Percentiles rank a stretch among this genome's conserved stretches.
Conservation (phyloP, 768 basidiomycete species). For the Suillus occidentalis region DNA sequence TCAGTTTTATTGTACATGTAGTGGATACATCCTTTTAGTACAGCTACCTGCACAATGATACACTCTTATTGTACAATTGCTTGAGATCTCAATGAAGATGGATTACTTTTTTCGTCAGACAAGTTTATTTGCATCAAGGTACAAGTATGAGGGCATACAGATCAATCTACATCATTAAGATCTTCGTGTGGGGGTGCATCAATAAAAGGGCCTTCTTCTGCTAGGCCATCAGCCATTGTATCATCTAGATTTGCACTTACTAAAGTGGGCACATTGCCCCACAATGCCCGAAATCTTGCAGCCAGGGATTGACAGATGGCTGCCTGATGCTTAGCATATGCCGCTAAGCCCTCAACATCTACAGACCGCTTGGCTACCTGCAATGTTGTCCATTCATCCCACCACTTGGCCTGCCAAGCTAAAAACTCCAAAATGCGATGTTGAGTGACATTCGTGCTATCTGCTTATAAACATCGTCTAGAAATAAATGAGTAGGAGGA, state of each 20-base stretch:
- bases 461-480: too few relatives aligned
- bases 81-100: too few relatives aligned
- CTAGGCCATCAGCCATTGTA: neutral
- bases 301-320: neutral
- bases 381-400: slow-evolving; percentile 4
- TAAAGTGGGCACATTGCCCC: neutral
- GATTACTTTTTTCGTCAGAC: neutral
- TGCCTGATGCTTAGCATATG: slow-evolving; percentile 10
- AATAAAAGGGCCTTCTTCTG: neutral
- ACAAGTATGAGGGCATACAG: neutral
- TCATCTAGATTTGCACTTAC: neutral
- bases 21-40: too few relatives aligned
- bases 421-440: slow-evolving; percentile 10
- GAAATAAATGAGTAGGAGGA: too few relatives aligned
- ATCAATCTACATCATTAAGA: neutral
- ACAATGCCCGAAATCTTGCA: neutral
- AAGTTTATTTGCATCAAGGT: neutral
- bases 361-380: neutral
- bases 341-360: slow-evolving; percentile 3
- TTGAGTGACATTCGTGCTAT: too few relatives aligned
- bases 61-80: too few relatives aligned
- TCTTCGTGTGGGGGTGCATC: neutral
- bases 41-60: too few relatives aligned
- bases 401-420: slow-evolving; percentile 13
- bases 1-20: too few relatives aligned